Evolutionary conservation across 202 grass and related monocot species (phyloP), one percentile per base, ranked within the genome.

Genomic region (Carex sylvatica): DNA sequence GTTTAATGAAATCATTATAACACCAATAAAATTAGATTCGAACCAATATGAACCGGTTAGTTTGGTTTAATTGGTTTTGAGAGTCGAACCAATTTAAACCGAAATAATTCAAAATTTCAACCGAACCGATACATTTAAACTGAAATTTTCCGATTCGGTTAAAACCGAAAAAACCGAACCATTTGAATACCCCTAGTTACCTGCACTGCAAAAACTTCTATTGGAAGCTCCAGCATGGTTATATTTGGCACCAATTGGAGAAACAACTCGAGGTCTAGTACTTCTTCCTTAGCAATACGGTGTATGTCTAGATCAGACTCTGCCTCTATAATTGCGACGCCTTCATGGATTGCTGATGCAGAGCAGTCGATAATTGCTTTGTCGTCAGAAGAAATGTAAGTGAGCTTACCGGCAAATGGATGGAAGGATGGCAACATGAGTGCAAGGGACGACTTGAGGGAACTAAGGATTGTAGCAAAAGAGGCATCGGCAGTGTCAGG

Each of bases 181-280:
- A n/a, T n/a, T n/a, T n/a, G n/a, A n/a, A n/a, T n/a, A n/a, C n/a
- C n/a, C 55, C 23, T 81, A 8, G 78, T 81, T 47, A 69, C 83
- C 85, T 94, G 89, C 28, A 91, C 83, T 70, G 83, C 63, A 26
- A 91, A 52, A 78, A 89, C 89, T 19, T 85, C 80, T 7, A 81
- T 81, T 70, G 92, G 87, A 26, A 94, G 89, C 23, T 58, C 77
- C 23, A 26, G 15, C 6, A 65, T 28, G 19, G 78, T 63, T 18
- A 88, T 86, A 1, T 60, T 80, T 56, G 92, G 92, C 3, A 91
- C 87, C 5, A 94, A 78, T 0, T 47, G 19, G 0, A 87, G 2
- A 83, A 92, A 95, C 46, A 81, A 86, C 24, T 85, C 44, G 16
- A 88, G 28, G 61, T 95, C 88, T 74, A 90, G 92, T 38, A 70